These are phyloP conservation scores for Colletotrichum cereale DNA, from an alignment of 2,329 filamentous ascomycete species.

Conservation along the genomic window DNA sequence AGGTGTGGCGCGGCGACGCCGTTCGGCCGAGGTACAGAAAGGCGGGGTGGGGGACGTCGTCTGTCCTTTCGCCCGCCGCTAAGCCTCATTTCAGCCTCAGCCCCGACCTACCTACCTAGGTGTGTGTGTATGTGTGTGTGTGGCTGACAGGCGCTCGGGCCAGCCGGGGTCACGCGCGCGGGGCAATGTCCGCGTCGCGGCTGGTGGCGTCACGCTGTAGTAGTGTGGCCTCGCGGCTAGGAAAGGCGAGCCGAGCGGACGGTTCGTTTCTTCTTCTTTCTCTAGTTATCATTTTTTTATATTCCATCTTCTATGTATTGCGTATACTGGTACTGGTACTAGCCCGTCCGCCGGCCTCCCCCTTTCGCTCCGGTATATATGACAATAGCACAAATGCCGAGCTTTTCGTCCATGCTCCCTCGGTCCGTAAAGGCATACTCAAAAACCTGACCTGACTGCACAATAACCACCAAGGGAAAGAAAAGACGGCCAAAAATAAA, in stretches of 20 bases:
- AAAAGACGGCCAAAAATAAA: not conserved
- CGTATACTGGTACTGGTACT: too few species aligned
- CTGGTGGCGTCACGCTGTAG: not conserved
- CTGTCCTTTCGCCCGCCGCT: not conserved
- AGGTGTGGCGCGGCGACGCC: not conserved
- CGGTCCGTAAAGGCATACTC: not conserved
- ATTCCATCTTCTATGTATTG: too few species aligned
- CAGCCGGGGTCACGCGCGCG: not conserved
- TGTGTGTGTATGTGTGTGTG: not conserved
- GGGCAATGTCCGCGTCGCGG: not conserved
- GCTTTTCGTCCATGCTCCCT: not conserved
- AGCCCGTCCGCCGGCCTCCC: too few species aligned
- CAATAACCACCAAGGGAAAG: not conserved
- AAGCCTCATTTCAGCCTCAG: not conserved
- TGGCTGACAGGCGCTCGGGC: not conserved
- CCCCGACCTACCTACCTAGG: not conserved
- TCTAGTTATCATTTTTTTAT: too few species aligned
- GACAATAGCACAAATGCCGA: not conserved
- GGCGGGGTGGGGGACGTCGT: not conserved
- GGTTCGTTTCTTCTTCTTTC: not conserved
- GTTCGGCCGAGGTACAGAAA: conserved; percentile 1
- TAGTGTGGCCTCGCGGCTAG: not conserved
- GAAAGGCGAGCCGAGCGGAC: not conserved
- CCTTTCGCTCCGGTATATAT: too few species aligned
- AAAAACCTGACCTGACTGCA: too few species aligned